Conservation (phyloP, 129 eudicot genomes). For the Flaveria bidentis region DNA sequence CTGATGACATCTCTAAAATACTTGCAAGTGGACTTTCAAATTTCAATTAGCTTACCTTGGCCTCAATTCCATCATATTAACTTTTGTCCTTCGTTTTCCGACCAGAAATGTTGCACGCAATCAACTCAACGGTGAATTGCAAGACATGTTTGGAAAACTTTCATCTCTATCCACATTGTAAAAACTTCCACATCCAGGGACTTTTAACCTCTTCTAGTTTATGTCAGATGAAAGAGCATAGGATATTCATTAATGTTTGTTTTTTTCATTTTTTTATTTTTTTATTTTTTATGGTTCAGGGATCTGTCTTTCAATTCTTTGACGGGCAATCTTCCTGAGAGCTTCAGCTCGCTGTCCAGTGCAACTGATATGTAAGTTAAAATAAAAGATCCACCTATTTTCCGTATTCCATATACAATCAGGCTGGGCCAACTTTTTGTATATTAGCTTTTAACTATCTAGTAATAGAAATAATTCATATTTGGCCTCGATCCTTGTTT, state of each 20-base stretch:
- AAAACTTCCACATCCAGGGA: constrained; percentile 26
- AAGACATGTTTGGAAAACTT: constrained; percentile 58
- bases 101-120: constrained; percentile 75
- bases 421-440: neutral
- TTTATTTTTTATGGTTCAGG: constrained; percentile 48
- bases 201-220: neutral
- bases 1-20: constrained; percentile 62
- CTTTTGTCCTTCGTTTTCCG: too few species aligned
- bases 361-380: constrained; percentile 61
- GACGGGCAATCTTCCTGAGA: constrained; percentile 74
- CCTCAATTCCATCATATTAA: too few species aligned
- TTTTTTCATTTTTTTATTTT: too few species aligned
- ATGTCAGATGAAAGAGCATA: neutral
- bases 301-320: constrained; percentile 72
- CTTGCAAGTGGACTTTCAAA: constrained; percentile 47
- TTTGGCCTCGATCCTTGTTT: constrained; percentile 7
- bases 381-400: neutral
- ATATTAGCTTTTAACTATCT: too few species aligned
- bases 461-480: neutral
- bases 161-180: constrained; percentile 71
- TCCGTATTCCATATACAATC: neutral
- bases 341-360: constrained; percentile 61
- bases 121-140: constrained; percentile 62
- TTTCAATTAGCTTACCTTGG: too few species aligned
- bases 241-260: neutral